Percentiles rank a stretch among this genome's conserved stretches.
phyloP scores from a whole-genome alignment of 164 flowering plant species.

The Cinnamomum chago region DNA sequence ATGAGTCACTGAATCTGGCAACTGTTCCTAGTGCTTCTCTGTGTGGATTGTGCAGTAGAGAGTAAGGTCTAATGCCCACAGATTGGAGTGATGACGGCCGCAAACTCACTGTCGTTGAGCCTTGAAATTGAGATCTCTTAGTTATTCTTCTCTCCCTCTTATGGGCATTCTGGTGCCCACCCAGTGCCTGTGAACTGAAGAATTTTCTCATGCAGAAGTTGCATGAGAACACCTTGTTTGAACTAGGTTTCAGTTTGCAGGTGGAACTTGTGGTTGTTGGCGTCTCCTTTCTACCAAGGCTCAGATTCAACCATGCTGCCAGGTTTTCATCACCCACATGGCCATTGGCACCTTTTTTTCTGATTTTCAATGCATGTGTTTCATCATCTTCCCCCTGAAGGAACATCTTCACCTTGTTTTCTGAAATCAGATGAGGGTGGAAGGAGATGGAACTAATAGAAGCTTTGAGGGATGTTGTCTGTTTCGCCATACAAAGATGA shows the following conservation, averaged over 20 bases:
- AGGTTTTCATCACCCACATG: constrained; percentile 22
- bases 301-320: constrained; percentile 63
- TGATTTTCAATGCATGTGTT: constrained; percentile 3
- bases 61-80: constrained; percentile 31
- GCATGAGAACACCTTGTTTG: constrained; percentile 67
- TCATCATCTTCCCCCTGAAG: constrained; percentile 19
- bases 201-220: constrained; percentile 89
- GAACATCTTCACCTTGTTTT: constrained; percentile 18
- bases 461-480: constrained; percentile 6
- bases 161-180: constrained; percentile 97
- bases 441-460: constrained; percentile 10
- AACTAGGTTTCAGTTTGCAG: constrained; percentile 25
- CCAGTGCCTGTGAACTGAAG: constrained; percentile 86
- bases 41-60: constrained; percentile 24
- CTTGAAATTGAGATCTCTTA: constrained; percentile 24
- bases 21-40: constrained; percentile 16
- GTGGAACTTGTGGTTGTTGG: constrained; percentile 10
- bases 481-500: constrained; percentile 8
- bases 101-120: neutral
- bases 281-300: constrained; percentile 38
- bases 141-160: constrained; percentile 78
- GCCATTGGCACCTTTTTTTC: constrained; percentile 4
- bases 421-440: neutral
- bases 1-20: constrained; percentile 17
- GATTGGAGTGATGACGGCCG: constrained; percentile 13